Percentiles rank a stretch among this genome's conserved stretches.
Conservation (phyloP, 1,284 basidiomycete genomes). For the Papiliotrema nemorosa region DNA sequence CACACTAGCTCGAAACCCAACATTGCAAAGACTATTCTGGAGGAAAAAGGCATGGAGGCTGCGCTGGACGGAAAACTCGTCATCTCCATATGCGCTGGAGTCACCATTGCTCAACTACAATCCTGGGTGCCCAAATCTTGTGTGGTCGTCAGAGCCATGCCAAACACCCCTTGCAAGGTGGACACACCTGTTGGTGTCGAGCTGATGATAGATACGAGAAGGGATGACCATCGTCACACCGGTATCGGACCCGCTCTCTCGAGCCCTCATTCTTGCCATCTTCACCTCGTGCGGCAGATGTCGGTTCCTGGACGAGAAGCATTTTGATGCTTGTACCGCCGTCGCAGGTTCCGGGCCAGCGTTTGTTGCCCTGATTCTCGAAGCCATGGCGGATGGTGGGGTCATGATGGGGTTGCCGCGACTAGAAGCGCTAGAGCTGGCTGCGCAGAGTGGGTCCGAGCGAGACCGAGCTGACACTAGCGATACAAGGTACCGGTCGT, state of each 20-base stretch:
- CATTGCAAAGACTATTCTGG: constrained; percentile 71
- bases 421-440: constrained; percentile 87
- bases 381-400: constrained; percentile 98
- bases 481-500: constrained; percentile 91
- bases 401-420: constrained; percentile 99
- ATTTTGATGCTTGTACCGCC: constrained; percentile 98
- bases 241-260: constrained; percentile 52
- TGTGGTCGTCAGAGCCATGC: constrained; percentile 92
- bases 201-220: constrained; percentile 74
- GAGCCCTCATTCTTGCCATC: constrained; percentile 79
- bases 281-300: constrained; percentile 93
- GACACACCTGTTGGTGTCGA: too few relatives aligned
- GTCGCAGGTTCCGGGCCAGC: constrained; percentile 95
- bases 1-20: constrained; percentile 86
- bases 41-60: constrained; percentile 74
- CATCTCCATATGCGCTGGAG: constrained; percentile 93
- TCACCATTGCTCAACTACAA: constrained; percentile 78
- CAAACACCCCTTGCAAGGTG: constrained; percentile 96
- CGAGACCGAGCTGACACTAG: constrained; percentile 51
- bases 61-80: constrained; percentile 86
- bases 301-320: constrained; percentile 90
- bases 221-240: constrained; percentile 89
- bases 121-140: constrained; percentile 72
- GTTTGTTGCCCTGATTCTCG: constrained; percentile 93
- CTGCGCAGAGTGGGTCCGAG: constrained; percentile 77